Evolutionary conservation across 495 filamentous ascomycete species (phyloP), one percentile per base, ranked within the genome.

Genomic region (Talaromyces thailandensis): DNA sequence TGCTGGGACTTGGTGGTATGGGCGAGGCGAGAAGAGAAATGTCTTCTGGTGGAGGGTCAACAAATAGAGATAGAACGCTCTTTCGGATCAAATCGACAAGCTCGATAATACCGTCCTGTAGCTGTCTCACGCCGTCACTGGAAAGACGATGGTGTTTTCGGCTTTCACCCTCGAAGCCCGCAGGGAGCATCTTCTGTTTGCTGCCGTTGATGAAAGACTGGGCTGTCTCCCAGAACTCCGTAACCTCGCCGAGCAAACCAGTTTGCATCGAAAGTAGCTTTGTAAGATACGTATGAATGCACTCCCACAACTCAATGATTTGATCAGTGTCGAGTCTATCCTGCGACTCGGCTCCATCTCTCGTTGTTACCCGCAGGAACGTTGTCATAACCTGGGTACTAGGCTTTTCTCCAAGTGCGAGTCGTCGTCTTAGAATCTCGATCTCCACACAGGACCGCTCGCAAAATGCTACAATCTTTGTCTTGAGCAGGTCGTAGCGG

Each of bases 191-290:
- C 65, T 82, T 86, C 70, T 97, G 93, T 53, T 86, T 86, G 59
- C 85, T 92, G 18, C 92, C 92, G 35, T 93, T 87, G 58, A 97
- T 89, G 75, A 98, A 98, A 2, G 88, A 88, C 66, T 93, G 87
- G 0, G 92, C 87, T 3, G 87, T 93, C 64, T 96, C 90, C 93
- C 93, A 96, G 71, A 96, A 97, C 63, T 93, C 91, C 16, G 95
- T 74, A 2, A 96, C 84, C 68, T 98, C 94, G 2, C 90, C 92
- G 21, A 98, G 77, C 29, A 98, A 78, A 12, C 95, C 94, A 58
- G 83, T 84, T 11, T 85, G 74, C 0, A 88, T 83, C 6, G 92
- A 83, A 21, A 98, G 77, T 40, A 89, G 82, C 51, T 81, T 73
- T 16, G 71, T 87, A 60, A 98, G 70, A 56, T 87, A 93, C 6